phyloP scores from a whole-genome alignment of 2,329 filamentous ascomycete species.

The Aspergillus sp. region DNA sequence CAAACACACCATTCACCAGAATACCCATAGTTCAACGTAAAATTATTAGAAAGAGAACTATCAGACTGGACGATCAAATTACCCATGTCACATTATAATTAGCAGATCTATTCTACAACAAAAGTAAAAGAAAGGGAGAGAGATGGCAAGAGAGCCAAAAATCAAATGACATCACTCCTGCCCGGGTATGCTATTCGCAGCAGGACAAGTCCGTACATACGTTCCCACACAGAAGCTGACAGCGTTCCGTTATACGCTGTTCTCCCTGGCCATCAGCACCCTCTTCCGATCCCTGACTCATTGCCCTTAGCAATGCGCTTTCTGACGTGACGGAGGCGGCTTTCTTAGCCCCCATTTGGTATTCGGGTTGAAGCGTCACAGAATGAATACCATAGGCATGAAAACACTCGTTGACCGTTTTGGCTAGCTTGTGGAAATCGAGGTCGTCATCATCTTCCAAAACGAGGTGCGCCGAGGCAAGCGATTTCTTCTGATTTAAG shows the following conservation, averaged over 20 bases:
- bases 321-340: not conserved
- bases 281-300: not conserved
- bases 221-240: slow-evolving; percentile 1
- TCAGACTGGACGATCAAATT: too few relatives aligned
- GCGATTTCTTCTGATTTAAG: slow-evolving; percentile 63
- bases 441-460: slow-evolving; percentile 56
- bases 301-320: not conserved
- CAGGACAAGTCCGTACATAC: not conserved
- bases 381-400: slow-evolving; percentile 71
- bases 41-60: too few relatives aligned
- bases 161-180: not conserved
- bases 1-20: too few relatives aligned
- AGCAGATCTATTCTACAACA: too few relatives aligned
- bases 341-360: slow-evolving; percentile 12
- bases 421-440: slow-evolving; percentile 59
- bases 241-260: not conserved
- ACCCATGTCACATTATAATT: too few relatives aligned
- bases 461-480: slow-evolving; percentile 66
- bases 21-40: too few relatives aligned
- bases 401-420: slow-evolving; percentile 63
- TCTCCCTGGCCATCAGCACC: not conserved
- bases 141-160: too few relatives aligned
- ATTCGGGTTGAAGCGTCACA: slow-evolving; percentile 65
- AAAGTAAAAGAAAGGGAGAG: too few relatives aligned
- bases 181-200: not conserved